phyloP scores from a whole-genome alignment of 345 rosid species.

The Nephelium lappaceum region DNA sequence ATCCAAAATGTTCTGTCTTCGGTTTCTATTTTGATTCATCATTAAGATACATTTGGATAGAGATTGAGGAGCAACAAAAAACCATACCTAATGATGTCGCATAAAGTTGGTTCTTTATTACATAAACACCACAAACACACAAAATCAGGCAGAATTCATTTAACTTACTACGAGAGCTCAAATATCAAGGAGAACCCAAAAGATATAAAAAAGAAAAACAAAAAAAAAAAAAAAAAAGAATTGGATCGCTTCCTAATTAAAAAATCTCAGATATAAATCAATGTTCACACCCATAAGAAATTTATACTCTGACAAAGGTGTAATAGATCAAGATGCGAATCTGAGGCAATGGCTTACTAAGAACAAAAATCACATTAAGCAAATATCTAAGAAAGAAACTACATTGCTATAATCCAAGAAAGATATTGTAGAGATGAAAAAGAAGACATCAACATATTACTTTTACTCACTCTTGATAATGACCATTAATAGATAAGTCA shows the following conservation, averaged over 20 bases:
- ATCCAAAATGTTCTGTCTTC: too few species aligned
- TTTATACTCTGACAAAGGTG: not conserved
- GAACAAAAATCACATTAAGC: constrained; percentile 29
- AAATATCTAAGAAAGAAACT: constrained; percentile 22
- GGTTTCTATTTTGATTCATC: too few species aligned
- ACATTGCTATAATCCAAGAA: constrained; percentile 20
- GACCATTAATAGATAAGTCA: constrained; percentile 24
- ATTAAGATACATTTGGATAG: too few species aligned
- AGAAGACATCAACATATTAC: constrained; percentile 22
- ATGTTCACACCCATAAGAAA: not conserved
- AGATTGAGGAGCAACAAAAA: too few species aligned
- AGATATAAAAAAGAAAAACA: too few species aligned
- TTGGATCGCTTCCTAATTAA: not conserved
- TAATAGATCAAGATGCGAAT: constrained; percentile 2
- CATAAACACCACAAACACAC: too few species aligned
- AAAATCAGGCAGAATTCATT: too few species aligned
- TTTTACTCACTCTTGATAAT: constrained; percentile 29
- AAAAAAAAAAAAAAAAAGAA: not conserved
- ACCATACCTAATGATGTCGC: too few species aligned
- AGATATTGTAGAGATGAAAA: not conserved
- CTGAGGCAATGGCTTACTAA: constrained; percentile 7
- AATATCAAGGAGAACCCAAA: too few species aligned
- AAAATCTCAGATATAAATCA: not conserved
- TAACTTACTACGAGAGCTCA: too few species aligned
- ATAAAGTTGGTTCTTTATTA: too few species aligned